Base-by-base conservation (phyloP, 305 asterid species). In the Petunia hybrid region DNA sequence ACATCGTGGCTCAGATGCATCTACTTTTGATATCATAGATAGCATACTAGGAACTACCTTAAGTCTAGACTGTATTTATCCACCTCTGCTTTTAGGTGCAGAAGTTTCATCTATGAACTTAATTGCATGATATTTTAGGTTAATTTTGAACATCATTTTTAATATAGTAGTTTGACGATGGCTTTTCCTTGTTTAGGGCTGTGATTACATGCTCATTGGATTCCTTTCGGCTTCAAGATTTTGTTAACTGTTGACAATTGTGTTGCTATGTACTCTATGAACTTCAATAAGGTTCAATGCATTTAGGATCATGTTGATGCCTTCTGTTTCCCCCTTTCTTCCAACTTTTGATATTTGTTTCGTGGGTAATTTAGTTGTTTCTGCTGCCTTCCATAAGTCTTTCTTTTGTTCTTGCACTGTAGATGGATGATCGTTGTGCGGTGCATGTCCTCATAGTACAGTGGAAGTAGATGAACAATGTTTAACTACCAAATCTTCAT, bases 371-470 rank as follows among this genome's bases (percentile, higher is more conserved):
- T n/a, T 78, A 14, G 80, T 10, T 77, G 31, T 42, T 60, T 84
- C 57, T 53, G 62, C 59, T 9, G 40, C 80, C 38, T 79, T 81
- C 75, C 63, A 53, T 85, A 82, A 87, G 85, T 61, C 38, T 45
- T 46, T 62, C 36, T 85, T 85, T 55, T 85, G 81, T 69, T 69
- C 79, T 56, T 87, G 78, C 80, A 86, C 84, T 89, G 92, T 91
- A 90, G 93, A 91, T 90, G 95, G 97, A 81, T 93, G 98, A 92
- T 76, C 87, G 82, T 88, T 88, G 78, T 83, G 90, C 89, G 69
- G 87, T 87, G 89, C 93, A 67, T 88, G 81, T 85, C 87, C 46
- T 87, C 89, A 62, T 88, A 84, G 83, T 87, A 85, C 88, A 90
- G 78, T 84, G 87, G 89, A 83, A 80, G 81, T 82, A 84, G 83